These are phyloP conservation scores for Begonia peltatifolia DNA, from an alignment of 306 rosid species.

Conservation along the genomic window DNA sequence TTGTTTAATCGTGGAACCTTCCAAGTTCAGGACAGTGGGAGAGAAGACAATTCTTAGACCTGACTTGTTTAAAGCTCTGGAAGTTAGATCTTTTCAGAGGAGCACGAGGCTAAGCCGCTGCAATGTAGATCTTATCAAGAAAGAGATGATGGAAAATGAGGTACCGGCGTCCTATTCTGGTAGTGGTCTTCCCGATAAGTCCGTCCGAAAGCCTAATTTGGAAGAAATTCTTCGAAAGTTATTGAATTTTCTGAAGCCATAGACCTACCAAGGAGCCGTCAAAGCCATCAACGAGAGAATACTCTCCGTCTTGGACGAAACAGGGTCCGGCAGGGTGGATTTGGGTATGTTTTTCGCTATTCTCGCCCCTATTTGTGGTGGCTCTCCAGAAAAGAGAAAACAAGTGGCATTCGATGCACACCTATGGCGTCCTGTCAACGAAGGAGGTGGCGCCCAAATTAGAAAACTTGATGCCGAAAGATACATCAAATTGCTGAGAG, in stretches of 20 bases:
- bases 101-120: constrained; percentile 82
- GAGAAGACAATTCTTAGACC: constrained; percentile 61
- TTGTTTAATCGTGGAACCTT: constrained; percentile 41
- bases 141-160: constrained; percentile 76
- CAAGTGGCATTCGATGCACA: constrained; percentile 81
- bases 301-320: constrained; percentile 69
- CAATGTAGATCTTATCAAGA: constrained; percentile 65
- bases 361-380: constrained; percentile 87
- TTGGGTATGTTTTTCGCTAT: constrained; percentile 79
- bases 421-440: constrained; percentile 88
- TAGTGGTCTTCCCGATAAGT: constrained; percentile 66
- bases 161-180: constrained; percentile 87
- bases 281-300: constrained; percentile 89
- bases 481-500: constrained; percentile 70
- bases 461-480: constrained; percentile 42
- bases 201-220: constrained; percentile 80
- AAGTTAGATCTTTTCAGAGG: constrained; percentile 80
- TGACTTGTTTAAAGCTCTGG: constrained; percentile 53
- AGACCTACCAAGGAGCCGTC: constrained; percentile 93
- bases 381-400: constrained; percentile 75
- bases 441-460: constrained; percentile 57
- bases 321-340: constrained; percentile 80
- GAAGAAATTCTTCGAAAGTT: constrained; percentile 82
- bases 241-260: constrained; percentile 71
- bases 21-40: constrained; percentile 60